Percentiles rank a stretch among this genome's conserved stretches.
These are phyloP conservation scores for Candida jianshihensis DNA, from an alignment of 805 yeast genomes.

Conservation along the genomic window DNA sequence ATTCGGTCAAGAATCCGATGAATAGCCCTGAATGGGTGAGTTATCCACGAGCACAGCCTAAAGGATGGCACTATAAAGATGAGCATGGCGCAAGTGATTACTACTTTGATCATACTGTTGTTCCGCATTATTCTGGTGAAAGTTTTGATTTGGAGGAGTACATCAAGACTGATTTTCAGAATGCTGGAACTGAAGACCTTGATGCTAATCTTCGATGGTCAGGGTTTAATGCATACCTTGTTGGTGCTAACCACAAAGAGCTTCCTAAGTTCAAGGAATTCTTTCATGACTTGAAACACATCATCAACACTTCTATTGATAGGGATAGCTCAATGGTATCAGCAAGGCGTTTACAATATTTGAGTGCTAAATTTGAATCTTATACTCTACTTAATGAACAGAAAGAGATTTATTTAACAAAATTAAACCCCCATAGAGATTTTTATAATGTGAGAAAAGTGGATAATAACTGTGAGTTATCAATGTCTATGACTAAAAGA, in stretches of 20 bases:
- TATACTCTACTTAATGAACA: conserved; percentile 28
- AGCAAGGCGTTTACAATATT: conserved; percentile 24
- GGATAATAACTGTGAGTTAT: conserved; percentile 88
- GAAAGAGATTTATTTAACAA: conserved; percentile 28
- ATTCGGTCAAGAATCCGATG: conserved; percentile 65
- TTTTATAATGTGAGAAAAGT: conserved; percentile 37
- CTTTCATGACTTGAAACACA: conserved; percentile 23
- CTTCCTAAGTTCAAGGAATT: conserved; percentile 26
- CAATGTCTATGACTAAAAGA: conserved; percentile 97
- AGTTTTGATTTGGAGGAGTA: conserved; percentile 27
- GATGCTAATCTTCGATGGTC: background rate
- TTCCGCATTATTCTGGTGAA: conserved; percentile 30
- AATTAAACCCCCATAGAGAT: conserved; percentile 34
- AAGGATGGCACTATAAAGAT: conserved; percentile 33
- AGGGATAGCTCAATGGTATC: conserved; percentile 12
- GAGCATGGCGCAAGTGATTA: conserved; percentile 21
- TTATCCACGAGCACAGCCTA: conserved; percentile 67
- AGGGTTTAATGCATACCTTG: conserved; percentile 18
- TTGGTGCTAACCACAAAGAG: conserved; percentile 13
- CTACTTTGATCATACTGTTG: conserved; percentile 15
- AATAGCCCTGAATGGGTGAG: conserved; percentile 61
- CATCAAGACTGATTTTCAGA: conserved; percentile 5
- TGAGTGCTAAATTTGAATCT: conserved; percentile 29
- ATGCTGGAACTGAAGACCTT: conserved; percentile 2
- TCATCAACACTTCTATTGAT: conserved; percentile 15